Evolutionary conservation across 768 basidiomycete genomes (phyloP).

Genomic region (Pleurotus tuber-regium): DNA sequence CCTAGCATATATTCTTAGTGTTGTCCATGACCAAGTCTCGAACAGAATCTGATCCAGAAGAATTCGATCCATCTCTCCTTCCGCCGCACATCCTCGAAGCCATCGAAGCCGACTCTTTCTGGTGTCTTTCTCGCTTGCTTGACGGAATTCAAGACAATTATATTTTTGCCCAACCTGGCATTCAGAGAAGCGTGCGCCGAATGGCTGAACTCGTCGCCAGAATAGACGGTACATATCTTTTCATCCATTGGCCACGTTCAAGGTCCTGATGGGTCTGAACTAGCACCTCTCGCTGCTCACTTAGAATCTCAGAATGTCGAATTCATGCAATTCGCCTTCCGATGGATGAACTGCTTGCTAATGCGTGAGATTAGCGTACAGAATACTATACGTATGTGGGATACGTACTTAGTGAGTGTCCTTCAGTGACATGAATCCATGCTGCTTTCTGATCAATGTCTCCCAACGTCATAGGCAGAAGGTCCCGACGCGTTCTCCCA

Average conservation of each 20-base stretch:
- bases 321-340: slow-evolving; percentile 99
- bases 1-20: too few relatives aligned
- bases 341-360: slow-evolving; percentile 99
- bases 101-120: slow-evolving; percentile 96
- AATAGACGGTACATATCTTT: slow-evolving; percentile 66
- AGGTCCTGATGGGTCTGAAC: neutral
- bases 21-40: too few relatives aligned
- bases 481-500: slow-evolving; percentile 98
- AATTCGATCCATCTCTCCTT: slow-evolving; percentile 77
- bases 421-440: neutral
- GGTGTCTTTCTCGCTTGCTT: slow-evolving; percentile 93
- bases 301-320: slow-evolving; percentile 90
- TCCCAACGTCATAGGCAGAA: slow-evolving; percentile 65
- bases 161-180: slow-evolving; percentile 94
- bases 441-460: neutral
- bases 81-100: slow-evolving; percentile 73
- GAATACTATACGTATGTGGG: slow-evolving; percentile 99
- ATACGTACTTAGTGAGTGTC: slow-evolving; percentile 87
- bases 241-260: too few relatives aligned
- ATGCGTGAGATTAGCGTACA: slow-evolving; percentile 98
- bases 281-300: slow-evolving; percentile 86
- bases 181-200: slow-evolving; percentile 87
- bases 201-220: slow-evolving; percentile 93
- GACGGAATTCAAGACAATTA: slow-evolving; percentile 99
- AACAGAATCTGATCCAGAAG: slow-evolving; percentile 89